phyloP scores from a whole-genome alignment of 164 flowering plant genomes.

The Vitis amurensis region DNA sequence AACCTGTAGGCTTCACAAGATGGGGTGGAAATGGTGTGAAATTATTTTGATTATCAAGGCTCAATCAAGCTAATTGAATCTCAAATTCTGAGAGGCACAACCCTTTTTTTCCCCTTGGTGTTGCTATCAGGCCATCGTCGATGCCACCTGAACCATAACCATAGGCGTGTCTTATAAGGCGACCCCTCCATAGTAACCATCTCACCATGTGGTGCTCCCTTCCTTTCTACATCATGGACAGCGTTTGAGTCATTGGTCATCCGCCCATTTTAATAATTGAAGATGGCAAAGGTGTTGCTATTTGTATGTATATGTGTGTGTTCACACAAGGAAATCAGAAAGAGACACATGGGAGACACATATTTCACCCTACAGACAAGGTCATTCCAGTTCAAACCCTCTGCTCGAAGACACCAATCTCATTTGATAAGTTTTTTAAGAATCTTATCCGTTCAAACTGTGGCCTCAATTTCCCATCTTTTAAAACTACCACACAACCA shows the following conservation, averaged over 20 bases:
- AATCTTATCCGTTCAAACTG: slow-evolving; percentile 17
- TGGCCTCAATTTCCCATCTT: slow-evolving; percentile 11
- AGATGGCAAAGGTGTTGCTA: not conserved
- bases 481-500: slow-evolving; percentile 12
- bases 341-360: not conserved
- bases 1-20: too few species aligned
- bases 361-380: slow-evolving; percentile 8
- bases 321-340: not conserved
- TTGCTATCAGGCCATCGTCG: slow-evolving; percentile 6
- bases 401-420: not conserved
- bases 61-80: not conserved
- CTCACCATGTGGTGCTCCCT: not conserved
- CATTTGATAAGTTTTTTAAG: not conserved
- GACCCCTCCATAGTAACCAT: not conserved
- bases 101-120: not conserved
- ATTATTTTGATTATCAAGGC: too few species aligned
- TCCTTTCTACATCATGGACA: not conserved
- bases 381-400: slow-evolving; percentile 3
- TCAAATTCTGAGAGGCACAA: slow-evolving; percentile 4
- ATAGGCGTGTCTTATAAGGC: slow-evolving; percentile 12
- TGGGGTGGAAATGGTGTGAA: too few species aligned
- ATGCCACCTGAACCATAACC: slow-evolving; percentile 6
- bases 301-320: not conserved
- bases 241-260: not conserved
- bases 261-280: not conserved